Percentiles rank a stretch among this genome's conserved stretches.
Evolutionary conservation across 192 early-diverging fungal genomes (phyloP).

Genomic region (Gonapodya prolifera): DNA sequence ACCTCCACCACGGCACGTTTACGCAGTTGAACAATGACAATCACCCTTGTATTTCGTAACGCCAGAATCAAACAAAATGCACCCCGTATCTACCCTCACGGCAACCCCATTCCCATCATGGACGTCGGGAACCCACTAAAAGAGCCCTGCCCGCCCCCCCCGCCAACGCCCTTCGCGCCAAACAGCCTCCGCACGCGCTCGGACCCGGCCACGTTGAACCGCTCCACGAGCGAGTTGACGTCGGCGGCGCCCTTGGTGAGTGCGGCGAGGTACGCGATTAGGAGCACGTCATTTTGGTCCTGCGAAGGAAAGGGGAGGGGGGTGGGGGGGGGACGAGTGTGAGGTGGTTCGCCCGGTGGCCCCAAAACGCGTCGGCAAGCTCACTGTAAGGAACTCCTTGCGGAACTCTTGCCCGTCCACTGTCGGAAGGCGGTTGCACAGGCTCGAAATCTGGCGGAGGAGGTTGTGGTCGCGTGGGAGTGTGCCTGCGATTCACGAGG

Average conservation of each 20-base stretch:
- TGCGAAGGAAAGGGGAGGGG: conserved; percentile 13
- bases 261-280: conserved; percentile 58
- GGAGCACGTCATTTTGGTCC: conserved; percentile 73
- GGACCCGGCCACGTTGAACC: neutral
- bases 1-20: no score
- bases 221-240: conserved; percentile 41
- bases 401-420: conserved; percentile 51
- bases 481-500: conserved; percentile 18
- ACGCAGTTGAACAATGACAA: no score
- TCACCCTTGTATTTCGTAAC: no score
- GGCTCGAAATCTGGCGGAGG: conserved; percentile 60
- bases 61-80: no score
- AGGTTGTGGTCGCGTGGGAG: conserved; percentile 58
- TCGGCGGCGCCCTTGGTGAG: conserved; percentile 62
- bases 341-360: neutral
- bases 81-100: no score
- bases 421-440: conserved; percentile 59
- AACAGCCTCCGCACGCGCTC: neutral
- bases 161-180: neutral
- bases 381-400: conserved; percentile 59
- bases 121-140: neutral
- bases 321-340: neutral
- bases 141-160: neutral
- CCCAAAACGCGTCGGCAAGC: neutral
- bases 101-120: neutral